Percentiles rank a stretch among this genome's conserved stretches.
Conservation (phyloP, 441 rosid genomes). For the Populus hybrid region DNA sequence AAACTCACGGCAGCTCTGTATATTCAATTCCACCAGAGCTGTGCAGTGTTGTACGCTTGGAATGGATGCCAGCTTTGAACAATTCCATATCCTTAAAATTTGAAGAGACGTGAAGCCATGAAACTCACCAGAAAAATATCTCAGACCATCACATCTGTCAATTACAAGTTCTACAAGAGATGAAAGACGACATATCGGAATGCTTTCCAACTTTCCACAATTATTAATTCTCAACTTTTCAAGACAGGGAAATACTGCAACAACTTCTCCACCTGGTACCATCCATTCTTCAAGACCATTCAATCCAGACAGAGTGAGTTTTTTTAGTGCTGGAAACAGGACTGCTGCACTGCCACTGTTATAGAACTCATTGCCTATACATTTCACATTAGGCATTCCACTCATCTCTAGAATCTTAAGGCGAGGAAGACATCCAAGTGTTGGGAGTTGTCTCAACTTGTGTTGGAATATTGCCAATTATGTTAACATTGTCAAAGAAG, state of each 20-base stretch:
- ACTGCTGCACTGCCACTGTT: background rate
- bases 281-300: constrained; percentile 4
- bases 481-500: too few species aligned
- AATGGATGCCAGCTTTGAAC: background rate
- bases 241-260: constrained; percentile 16
- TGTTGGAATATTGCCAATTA: too few species aligned
- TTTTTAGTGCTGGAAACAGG: constrained; percentile 19
- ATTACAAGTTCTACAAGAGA: constrained; percentile 7
- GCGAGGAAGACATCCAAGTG: too few species aligned
- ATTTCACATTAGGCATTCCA: constrained; percentile 7
- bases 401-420: too few species aligned
- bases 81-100: too few species aligned
- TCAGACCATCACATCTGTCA: background rate
- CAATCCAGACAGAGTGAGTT: background rate
- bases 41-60: too few species aligned
- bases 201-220: background rate
- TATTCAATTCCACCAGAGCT: too few species aligned
- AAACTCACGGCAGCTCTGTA: rapidly evolving
- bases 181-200: background rate
- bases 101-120: background rate
- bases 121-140: background rate
- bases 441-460: too few species aligned
- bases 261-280: background rate
- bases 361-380: constrained; percentile 15
- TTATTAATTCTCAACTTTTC: background rate